phyloP scores from a whole-genome alignment of 371 early-diverging fungal species.

The Actinomortierella wolfii region DNA sequence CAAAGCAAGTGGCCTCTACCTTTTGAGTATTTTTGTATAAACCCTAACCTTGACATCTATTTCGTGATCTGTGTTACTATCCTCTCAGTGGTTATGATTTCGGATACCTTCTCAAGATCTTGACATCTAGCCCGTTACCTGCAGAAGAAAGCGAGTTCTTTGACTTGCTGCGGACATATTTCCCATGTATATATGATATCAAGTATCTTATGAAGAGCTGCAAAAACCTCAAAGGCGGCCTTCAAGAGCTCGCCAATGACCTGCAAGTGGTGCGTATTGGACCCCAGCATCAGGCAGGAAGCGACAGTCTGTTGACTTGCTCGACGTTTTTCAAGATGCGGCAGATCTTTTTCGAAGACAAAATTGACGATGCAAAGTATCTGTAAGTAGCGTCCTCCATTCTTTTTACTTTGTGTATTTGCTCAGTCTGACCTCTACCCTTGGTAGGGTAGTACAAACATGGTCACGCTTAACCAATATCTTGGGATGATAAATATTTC shows the following conservation, averaged over 20 bases:
- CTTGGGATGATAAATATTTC: no score
- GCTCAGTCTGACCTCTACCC: not conserved
- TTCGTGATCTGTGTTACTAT: not conserved
- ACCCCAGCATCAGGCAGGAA: conserved; percentile 99
- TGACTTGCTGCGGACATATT: conserved; percentile 90
- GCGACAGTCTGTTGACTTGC: conserved; percentile 96
- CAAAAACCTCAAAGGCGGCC: conserved; percentile 95
- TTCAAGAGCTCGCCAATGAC: conserved; percentile 99
- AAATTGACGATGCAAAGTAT: conserved; percentile 93
- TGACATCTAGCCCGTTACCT: conserved; percentile 93
- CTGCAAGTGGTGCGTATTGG: conserved; percentile 94
- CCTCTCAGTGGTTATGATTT: conserved; percentile 95
- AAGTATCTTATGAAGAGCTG: conserved; percentile 98
- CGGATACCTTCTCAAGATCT: conserved; percentile 97
- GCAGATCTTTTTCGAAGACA: conserved; percentile 92
- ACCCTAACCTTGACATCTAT: not conserved
- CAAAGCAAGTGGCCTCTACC: conserved; percentile 1
- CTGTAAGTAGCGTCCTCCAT: conserved; percentile 52
- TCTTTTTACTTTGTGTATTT: no score
- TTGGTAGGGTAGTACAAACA: not conserved
- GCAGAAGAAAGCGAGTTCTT: conserved; percentile 95
- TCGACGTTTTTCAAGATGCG: conserved; percentile 97
- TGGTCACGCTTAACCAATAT: no score
- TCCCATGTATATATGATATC: conserved; percentile 99
- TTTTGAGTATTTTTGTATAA: conserved; percentile 6